Conservation (phyloP, 1,284 basidiomycete genomes). For the Somion occarium region DNA sequence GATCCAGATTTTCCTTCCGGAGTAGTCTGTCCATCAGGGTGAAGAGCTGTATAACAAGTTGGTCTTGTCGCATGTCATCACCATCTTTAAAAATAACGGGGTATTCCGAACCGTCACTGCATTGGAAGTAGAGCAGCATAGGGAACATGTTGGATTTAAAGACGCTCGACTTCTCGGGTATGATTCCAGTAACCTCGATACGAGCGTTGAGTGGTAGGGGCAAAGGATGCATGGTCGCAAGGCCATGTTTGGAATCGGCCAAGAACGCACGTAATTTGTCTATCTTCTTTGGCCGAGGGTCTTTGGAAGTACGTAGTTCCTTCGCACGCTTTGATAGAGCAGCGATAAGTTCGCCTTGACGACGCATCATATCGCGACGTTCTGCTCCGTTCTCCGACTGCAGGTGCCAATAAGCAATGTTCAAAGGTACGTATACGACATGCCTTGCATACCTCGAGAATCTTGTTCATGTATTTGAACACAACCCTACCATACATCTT, state of each 20-base stretch:
- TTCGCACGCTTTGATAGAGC: constrained; percentile 80
- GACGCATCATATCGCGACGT: constrained; percentile 74
- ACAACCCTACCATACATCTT: constrained; percentile 93
- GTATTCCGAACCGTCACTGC: constrained; percentile 73
- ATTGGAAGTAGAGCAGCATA: constrained; percentile 86
- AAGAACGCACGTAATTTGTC: constrained; percentile 86
- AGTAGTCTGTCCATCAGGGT: constrained; percentile 95
- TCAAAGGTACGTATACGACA: constrained; percentile 6
- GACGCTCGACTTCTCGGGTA: constrained; percentile 87
- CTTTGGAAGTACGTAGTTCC: constrained; percentile 87
- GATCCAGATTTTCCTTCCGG: constrained; percentile 92
- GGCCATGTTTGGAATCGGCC: constrained; percentile 79
- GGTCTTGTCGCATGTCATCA: constrained; percentile 97
- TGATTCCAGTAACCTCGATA: constrained; percentile 79
- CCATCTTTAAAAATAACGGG: constrained; percentile 99
- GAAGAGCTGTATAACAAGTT: constrained; percentile 95
- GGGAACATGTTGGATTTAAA: constrained; percentile 99
- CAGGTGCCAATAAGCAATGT: constrained; percentile 11
- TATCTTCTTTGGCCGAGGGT: constrained; percentile 94
- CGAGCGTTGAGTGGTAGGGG: constrained; percentile 89
- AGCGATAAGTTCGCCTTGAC: constrained; percentile 85
- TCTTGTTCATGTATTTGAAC: constrained; percentile 82
- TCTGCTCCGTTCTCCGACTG: constrained; percentile 73
- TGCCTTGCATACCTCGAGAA: constrained; percentile 67
- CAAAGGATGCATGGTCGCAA: constrained; percentile 71